Evolutionary conservation across 345 rosid species (phyloP).

Genomic region (Psidium guajava): DNA sequence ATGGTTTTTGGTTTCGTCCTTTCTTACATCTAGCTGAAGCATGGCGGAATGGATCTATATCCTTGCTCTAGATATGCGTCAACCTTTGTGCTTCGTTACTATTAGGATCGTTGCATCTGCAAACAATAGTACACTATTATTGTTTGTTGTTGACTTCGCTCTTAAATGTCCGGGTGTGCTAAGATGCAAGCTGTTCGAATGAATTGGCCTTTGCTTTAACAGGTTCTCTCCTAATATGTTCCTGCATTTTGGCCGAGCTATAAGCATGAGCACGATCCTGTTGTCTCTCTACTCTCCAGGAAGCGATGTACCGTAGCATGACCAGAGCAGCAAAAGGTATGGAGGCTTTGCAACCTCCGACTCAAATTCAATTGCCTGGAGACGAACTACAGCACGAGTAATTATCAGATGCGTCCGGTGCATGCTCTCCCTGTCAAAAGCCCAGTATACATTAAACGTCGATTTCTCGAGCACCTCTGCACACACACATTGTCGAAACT

Average conservation of each 20-base stretch:
- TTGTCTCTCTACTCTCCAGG: not conserved
- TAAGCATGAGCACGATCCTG: not conserved
- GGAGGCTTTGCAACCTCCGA: not conserved
- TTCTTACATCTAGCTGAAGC: not conserved
- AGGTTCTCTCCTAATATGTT: not conserved
- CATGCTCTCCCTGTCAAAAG: not conserved
- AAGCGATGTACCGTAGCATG: not conserved
- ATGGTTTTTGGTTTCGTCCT: not conserved
- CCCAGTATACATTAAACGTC: not conserved
- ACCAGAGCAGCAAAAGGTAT: not conserved
- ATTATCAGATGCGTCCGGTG: not conserved
- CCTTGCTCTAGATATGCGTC: not conserved
- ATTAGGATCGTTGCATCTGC: not conserved
- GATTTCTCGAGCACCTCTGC: not conserved
- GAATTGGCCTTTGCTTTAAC: not conserved
- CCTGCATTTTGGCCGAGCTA: not conserved
- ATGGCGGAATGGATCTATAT: not conserved
- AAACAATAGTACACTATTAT: not conserved
- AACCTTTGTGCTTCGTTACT: not conserved
- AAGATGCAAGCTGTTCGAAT: not conserved
- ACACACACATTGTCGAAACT: not conserved
- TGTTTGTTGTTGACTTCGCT: not conserved
- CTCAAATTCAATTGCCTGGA: not conserved
- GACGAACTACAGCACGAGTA: not conserved
- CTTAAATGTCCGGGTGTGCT: not conserved